Base-by-base conservation (phyloP, 352 stramenopile genomes). In the Plasmopara muralis region DNA sequence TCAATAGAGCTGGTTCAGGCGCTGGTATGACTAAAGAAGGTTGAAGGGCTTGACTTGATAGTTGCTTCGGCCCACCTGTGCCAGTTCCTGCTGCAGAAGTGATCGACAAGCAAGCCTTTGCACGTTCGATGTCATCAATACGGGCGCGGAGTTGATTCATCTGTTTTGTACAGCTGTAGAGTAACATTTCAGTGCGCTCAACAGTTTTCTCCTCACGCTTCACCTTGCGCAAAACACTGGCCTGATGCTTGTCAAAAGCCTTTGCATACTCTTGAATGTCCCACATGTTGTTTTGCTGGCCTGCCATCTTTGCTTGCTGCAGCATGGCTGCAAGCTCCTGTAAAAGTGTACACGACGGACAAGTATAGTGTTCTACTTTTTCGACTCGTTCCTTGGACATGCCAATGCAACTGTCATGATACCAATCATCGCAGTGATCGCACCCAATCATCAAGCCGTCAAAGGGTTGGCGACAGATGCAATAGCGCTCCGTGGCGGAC, bases 321-420 rank as follows among this genome's bases (percentile, higher is more conserved):
- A 95, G 60, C 53, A 85, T 78, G 10, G 57, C 59, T 43, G 82
- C 68, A 42, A 97, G 86, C 12, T 95, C 77, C 53, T 90, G 75
- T n/a, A 96, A 72, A 47, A 95, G 87, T n/a, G 66, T 88, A 60
- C 94, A 98, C 15, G 89, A 95, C 28, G 96, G 78, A 57, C 94
- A 98, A 0, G 92, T 92, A 65, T 97, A 98, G 47, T 97, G 93
- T 40, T 97, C 93, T n/a, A 95, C 84, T 47, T 97, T 97, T 54
- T 97, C 90, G 0, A 86, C 93, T 59, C 97, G 95, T 33, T 96
- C 87, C 60, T 95, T 93, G 0, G 83, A 93, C 72, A 95, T 87
- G 5, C 83, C 83, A 57, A 95, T 93, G 43, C 85, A 95, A 37
- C 84, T 87, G 57, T 93, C 85, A 47, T 95, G 85, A 47, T 93